Conservation (phyloP, 768 basidiomycete genomes). For the Grammothele lineata region DNA sequence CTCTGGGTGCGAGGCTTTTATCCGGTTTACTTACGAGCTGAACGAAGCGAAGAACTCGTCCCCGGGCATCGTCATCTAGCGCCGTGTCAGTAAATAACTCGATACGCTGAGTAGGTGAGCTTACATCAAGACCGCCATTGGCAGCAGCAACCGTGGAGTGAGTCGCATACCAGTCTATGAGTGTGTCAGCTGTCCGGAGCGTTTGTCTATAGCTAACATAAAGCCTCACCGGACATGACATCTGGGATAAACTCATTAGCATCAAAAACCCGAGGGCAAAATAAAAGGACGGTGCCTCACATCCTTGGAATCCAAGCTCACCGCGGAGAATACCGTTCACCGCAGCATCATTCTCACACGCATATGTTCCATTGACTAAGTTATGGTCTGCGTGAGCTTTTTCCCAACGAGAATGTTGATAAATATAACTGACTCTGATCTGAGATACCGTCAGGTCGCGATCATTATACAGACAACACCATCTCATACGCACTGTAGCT, state of each 20-base stretch:
- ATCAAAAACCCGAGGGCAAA: neutral
- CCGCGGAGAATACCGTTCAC: conserved; percentile 49
- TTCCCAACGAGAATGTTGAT: too few species aligned
- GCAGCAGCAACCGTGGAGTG: conserved; percentile 51
- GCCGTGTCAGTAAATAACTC: too few species aligned
- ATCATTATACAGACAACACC: too few species aligned
- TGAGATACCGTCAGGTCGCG: too few species aligned
- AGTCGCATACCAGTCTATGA: conserved; percentile 65
- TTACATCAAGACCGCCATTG: conserved; percentile 58
- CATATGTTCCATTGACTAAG: conserved; percentile 61
- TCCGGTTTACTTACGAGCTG: conserved; percentile 7
- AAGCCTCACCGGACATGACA: conserved; percentile 23
- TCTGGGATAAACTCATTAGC: conserved; percentile 15
- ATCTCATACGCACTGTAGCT: conserved; percentile 61
- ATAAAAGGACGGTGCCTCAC: conserved; percentile 6
- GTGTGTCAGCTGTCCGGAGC: too few species aligned
- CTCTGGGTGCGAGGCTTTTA: neutral
- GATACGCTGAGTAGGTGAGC: conserved; percentile 13
- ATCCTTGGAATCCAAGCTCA: conserved; percentile 41
- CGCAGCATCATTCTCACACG: conserved; percentile 68
- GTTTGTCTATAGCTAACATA: too few species aligned
- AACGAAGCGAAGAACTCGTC: conserved; percentile 34
- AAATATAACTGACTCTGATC: conserved; percentile 12
- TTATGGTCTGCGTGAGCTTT: too few species aligned
- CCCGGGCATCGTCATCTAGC: conserved; percentile 72